Percentiles rank a stretch among this genome's conserved stretches.
Evolutionary conservation across 108 stramenopile genomes (phyloP).

Genomic region (Skeletonema menzelii): DNA sequence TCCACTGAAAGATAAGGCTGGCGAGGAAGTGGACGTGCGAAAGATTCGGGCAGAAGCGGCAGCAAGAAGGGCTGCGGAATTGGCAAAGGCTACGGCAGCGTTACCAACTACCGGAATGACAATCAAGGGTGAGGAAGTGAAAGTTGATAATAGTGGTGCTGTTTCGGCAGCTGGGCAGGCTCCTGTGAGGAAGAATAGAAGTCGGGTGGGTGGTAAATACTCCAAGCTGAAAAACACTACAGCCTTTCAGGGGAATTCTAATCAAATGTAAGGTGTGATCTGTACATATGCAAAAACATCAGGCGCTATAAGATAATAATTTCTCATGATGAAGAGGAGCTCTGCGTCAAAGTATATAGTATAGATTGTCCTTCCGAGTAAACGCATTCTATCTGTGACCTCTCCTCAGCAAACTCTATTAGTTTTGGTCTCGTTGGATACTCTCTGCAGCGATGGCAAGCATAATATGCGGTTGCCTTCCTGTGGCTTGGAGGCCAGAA

Average conservation of each 20-base stretch:
- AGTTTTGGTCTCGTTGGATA: too few relatives aligned
- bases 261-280: conserved; percentile 21
- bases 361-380: too few relatives aligned
- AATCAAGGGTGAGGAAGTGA: conserved; percentile 39
- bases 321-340: too few relatives aligned
- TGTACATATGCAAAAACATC: not conserved
- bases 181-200: conserved; percentile 71
- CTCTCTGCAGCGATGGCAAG: too few relatives aligned
- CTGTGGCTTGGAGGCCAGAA: too few relatives aligned
- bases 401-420: too few relatives aligned
- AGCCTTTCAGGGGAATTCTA: conserved; percentile 67
- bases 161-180: conserved; percentile 21
- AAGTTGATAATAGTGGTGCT: conserved; percentile 14
- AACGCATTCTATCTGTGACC: too few relatives aligned
- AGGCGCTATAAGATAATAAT: not conserved
- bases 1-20: conserved; percentile 72
- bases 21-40: conserved; percentile 78
- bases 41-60: conserved; percentile 79
- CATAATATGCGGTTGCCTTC: too few relatives aligned
- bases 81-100: conserved; percentile 40
- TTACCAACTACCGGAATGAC: conserved; percentile 59
- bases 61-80: conserved; percentile 61
- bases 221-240: conserved; percentile 65
- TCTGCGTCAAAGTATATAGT: too few relatives aligned
- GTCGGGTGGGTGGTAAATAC: conserved; percentile 73